Base-by-base conservation (phyloP, 805 yeast genomes). In the Cyberlindnera petersonii region DNA sequence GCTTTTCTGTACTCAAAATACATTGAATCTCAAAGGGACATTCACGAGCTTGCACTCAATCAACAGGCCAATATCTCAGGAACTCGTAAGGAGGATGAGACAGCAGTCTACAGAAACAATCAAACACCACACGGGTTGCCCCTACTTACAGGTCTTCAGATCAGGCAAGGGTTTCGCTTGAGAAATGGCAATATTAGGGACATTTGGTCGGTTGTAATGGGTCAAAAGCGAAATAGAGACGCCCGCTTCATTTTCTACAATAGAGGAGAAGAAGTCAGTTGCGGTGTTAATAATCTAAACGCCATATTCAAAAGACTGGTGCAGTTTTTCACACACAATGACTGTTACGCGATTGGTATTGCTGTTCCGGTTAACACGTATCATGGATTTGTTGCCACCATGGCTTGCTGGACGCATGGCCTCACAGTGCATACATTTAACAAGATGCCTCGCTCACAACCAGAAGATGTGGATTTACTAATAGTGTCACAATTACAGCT, bases 101-200 rank as follows among this genome's bases (percentile, higher is more conserved):
- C 89, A 13, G 89, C 95, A 0, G 66, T 84, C 9, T 80, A 84
- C 59, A 72, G 93, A 46, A 82, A 87, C 35, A 77, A 77, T 32
- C 78, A 82, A 48, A 76, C 84, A 23, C 93, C 89, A 17, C 79
- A 76, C 55, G 85, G 86, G 5, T 57, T 75, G 42, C 82, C 85
- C 1, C 66, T 88, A 40, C 68, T 81, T 17, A 72, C 84, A 3
- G 94, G 94, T 0, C 61, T 85, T 39, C 75, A 77, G 32, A 72
- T 88, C 18, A 70, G 86, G 30, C 68, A 73, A 19, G 79, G 75
- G 24, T 83, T 81, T 56, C 74, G 73, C 46, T 55, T 82, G 17
- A 68, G 95, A 49, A 82, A 84, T 56, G 96, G 96, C 4, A 79
- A 76, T 48, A 56, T 86, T 42, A 71, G 74, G 45, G 96, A 86